A percentile compares a stretch with the other conserved stretches of the same genome.
phyloP scores from a whole-genome alignment of 2,329 filamentous ascomycete genomes.

The Alternaria triticimaculans region DNA sequence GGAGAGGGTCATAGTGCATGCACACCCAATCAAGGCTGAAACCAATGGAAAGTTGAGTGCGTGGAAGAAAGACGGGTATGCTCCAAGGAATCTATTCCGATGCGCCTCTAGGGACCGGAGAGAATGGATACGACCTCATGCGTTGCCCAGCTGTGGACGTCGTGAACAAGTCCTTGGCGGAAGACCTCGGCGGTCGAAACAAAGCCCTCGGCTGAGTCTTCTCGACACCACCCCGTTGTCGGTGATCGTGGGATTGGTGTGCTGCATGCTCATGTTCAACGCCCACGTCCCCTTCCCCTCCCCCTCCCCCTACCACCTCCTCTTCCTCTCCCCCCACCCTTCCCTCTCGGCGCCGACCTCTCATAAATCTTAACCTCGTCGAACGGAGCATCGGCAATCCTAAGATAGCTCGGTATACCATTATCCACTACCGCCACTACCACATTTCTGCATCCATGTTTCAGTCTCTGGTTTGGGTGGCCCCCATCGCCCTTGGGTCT shows the following conservation, averaged over 20 bases:
- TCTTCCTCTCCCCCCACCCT: constrained; percentile 50
- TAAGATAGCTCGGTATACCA: constrained; percentile 86
- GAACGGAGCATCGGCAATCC: constrained; percentile 81
- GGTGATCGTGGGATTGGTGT: rapidly evolving
- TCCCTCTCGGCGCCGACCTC: constrained; percentile 38
- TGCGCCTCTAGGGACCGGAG: too few species aligned
- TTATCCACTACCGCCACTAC: constrained; percentile 88
- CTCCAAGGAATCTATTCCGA: too few species aligned
- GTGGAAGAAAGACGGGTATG: too few species aligned
- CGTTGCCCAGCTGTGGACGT: too few species aligned
- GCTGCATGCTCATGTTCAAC: neutral
- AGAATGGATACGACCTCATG: rapidly evolving
- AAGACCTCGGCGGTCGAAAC: neutral
- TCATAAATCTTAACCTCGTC: constrained; percentile 72
- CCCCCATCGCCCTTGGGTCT: constrained; percentile 60
- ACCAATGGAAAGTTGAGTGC: too few species aligned
- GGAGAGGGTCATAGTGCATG: too few species aligned
- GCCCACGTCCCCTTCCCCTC: constrained; percentile 21
- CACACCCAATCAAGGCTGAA: too few species aligned
- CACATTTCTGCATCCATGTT: constrained; percentile 83
- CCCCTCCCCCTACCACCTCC: constrained; percentile 45
- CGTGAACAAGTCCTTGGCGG: too few species aligned
- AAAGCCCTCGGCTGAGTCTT: neutral
- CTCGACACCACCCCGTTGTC: rapidly evolving
- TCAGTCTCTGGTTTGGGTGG: constrained; percentile 76